Percentiles rank a stretch among this genome's conserved stretches.
phyloP scores from a whole-genome alignment of 176 grass and related monocot species.

The Oryza longistaminata region DNA sequence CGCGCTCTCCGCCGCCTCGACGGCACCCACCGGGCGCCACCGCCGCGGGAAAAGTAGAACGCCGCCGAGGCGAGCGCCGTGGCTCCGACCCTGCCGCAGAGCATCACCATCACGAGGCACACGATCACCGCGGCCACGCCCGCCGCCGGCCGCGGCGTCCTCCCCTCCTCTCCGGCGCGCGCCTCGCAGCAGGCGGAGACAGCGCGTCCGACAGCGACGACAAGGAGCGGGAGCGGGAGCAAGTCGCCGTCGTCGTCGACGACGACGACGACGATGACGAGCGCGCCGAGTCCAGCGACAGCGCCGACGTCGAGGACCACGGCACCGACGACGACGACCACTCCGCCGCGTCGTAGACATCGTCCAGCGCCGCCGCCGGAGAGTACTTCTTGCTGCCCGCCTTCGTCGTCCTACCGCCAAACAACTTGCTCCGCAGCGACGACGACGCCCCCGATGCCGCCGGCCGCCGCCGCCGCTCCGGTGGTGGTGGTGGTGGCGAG shows the following conservation, averaged over 20 bases:
- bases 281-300: slow-evolving; percentile 14
- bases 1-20: not conserved
- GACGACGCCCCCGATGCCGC: not conserved
- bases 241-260: not conserved
- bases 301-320: not conserved
- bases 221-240: not conserved
- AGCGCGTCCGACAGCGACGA: not conserved
- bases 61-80: slow-evolving; percentile 45
- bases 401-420: not conserved
- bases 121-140: slow-evolving; percentile 31
- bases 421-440: not conserved
- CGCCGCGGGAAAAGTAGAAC: slow-evolving; percentile 37
- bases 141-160: not conserved
- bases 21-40: not conserved
- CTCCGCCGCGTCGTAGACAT: not conserved
- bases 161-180: not conserved
- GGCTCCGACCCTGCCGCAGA: slow-evolving; percentile 45
- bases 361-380: not conserved
- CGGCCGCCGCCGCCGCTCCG: too few relatives aligned
- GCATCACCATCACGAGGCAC: slow-evolving; percentile 49
- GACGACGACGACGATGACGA: not conserved
- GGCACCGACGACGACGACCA: not conserved
- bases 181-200: not conserved
- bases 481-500: not conserved
- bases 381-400: not conserved